phyloP scores from a whole-genome alignment of 1,139 yeast genomes.

The Dujonia santamariae region DNA sequence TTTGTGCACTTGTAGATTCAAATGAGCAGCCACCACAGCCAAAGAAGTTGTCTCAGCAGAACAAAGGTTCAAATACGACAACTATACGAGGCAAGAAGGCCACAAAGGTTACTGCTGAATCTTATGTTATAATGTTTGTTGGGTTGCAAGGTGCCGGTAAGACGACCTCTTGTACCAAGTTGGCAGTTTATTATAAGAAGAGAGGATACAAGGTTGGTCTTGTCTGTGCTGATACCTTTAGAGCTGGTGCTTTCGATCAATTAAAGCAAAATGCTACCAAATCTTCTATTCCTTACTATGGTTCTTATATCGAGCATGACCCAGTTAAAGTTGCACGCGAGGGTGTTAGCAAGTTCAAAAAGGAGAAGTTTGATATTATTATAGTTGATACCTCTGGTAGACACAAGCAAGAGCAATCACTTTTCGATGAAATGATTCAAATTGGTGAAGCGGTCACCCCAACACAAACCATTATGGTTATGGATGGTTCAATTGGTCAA shows the following conservation, averaged over 20 bases:
- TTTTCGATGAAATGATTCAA: constrained; percentile 93
- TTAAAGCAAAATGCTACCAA: constrained; percentile 95
- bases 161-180: constrained; percentile 94
- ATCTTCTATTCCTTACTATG: constrained; percentile 91
- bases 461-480: constrained; percentile 93
- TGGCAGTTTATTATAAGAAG: constrained; percentile 91
- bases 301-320: constrained; percentile 93
- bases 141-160: constrained; percentile 99
- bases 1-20: constrained; percentile 77
- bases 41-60: constrained; percentile 49
- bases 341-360: constrained; percentile 89
- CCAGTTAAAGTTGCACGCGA: constrained; percentile 90
- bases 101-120: constrained; percentile 21
- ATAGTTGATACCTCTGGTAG: constrained; percentile 98
- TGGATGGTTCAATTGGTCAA: constrained; percentile 97
- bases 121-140: constrained; percentile 87
- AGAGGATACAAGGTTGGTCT: constrained; percentile 93
- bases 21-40: constrained; percentile 76
- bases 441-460: constrained; percentile 85
- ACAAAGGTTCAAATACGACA: constrained; percentile 10
- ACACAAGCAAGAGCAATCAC: constrained; percentile 90
- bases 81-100: constrained; percentile 27
- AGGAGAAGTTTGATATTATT: constrained; percentile 87
- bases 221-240: constrained; percentile 98
- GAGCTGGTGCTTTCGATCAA: constrained; percentile 99